A percentile compares a stretch with the other conserved stretches of the same genome.
These are phyloP conservation scores for Vigna angularis DNA, from an alignment of 306 rosid species.

Conservation along the genomic window DNA sequence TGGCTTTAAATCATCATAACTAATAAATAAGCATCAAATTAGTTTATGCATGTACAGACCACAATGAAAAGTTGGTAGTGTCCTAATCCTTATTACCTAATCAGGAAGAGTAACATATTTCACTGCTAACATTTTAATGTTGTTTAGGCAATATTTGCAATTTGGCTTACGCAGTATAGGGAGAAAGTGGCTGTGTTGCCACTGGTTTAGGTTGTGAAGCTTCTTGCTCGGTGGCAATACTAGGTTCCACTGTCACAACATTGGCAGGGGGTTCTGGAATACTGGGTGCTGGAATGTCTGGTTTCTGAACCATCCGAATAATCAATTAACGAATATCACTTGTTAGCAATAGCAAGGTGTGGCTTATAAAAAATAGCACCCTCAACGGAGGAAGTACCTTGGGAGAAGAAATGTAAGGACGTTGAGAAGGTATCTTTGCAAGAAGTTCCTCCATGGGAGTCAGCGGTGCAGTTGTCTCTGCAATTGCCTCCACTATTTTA, in stretches of 20 bases:
- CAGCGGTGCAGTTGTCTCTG: constrained; percentile 88
- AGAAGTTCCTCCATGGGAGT: constrained; percentile 87
- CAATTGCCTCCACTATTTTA: constrained; percentile 90
- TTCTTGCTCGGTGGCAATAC: constrained; percentile 48
- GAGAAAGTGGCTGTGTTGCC: constrained; percentile 63
- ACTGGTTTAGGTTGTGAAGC: constrained; percentile 47
- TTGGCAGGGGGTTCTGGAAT: constrained; percentile 49
- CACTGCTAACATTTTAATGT: constrained; percentile 1
- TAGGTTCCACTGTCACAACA: constrained; percentile 51
- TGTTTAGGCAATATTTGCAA: constrained; percentile 8
- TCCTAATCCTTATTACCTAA: constrained; percentile 49
- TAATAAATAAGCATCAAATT: constrained; percentile 35
- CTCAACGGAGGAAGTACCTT: constrained; percentile 56
- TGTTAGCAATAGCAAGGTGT: constrained; percentile 18
- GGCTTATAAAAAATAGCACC: constrained; percentile 7
- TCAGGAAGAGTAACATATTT: constrained; percentile 27
- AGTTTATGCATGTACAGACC: constrained; percentile 16
- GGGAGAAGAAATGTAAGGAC: constrained; percentile 51
- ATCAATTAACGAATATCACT: constrained; percentile 39
- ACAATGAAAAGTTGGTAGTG: constrained; percentile 33
- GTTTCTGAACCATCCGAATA: constrained; percentile 57
- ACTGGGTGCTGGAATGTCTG: constrained; percentile 43
- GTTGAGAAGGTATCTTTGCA: constrained; percentile 79
- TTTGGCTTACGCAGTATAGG: constrained; percentile 67
- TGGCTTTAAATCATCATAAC: constrained; percentile 62